Evolutionary conservation across 768 basidiomycete species (phyloP).

Genomic region (Amylocystis lapponica): DNA sequence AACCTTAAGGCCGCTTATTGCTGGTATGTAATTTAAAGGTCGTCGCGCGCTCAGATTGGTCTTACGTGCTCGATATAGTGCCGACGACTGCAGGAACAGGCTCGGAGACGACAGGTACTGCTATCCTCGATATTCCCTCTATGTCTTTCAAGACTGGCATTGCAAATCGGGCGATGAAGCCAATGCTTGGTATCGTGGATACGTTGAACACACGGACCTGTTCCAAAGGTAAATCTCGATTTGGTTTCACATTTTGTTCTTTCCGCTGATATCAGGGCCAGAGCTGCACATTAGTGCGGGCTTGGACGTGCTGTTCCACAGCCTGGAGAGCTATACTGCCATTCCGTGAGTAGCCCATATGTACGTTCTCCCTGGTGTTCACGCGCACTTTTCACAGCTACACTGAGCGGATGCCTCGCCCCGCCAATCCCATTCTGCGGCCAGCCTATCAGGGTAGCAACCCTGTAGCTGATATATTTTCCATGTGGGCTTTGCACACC

Average conservation of each 20-base stretch:
- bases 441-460: slow-evolving; percentile 95
- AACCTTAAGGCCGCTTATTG: slow-evolving; percentile 77
- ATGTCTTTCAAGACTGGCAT: slow-evolving; percentile 96
- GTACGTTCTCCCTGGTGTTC: slow-evolving; percentile 11
- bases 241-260: not conserved
- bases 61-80: slow-evolving; percentile 28
- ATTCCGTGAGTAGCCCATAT: slow-evolving; percentile 59
- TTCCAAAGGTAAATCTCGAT: slow-evolving; percentile 39
- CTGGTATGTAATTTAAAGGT: slow-evolving; percentile 36
- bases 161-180: slow-evolving; percentile 86
- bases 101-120: slow-evolving; percentile 92
- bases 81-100: slow-evolving; percentile 85
- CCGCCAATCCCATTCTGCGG: slow-evolving; percentile 81
- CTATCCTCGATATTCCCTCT: slow-evolving; percentile 90
- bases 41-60: no score
- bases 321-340: slow-evolving; percentile 90
- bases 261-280: not conserved
- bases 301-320: slow-evolving; percentile 93
- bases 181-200: slow-evolving; percentile 75
- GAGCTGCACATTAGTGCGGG: slow-evolving; percentile 93
- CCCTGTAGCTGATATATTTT: slow-evolving; percentile 94
- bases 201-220: slow-evolving; percentile 89
- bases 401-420: slow-evolving; percentile 84
- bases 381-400: slow-evolving; percentile 44
- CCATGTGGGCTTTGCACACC: slow-evolving; percentile 86